Evolutionary conservation across 352 stramenopile genomes (phyloP).

Genomic region (Phytopythium sindhum): DNA sequence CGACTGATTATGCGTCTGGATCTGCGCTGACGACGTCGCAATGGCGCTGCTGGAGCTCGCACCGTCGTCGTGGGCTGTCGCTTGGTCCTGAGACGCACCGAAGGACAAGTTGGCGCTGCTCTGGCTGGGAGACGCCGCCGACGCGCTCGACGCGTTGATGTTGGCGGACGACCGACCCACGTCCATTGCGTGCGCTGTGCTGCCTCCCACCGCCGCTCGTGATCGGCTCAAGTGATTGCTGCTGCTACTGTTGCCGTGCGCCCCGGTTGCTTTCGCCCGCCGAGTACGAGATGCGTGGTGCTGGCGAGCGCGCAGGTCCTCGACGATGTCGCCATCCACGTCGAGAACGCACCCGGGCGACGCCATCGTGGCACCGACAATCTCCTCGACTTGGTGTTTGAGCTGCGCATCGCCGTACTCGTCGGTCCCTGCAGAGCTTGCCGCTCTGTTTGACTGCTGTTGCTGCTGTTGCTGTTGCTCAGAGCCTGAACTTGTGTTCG

Average conservation of each 20-base stretch:
- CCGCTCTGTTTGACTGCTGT: neutral
- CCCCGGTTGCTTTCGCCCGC: constrained; percentile 14
- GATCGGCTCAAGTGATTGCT: constrained; percentile 16
- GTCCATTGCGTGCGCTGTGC: constrained; percentile 31
- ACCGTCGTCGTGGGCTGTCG: constrained; percentile 15
- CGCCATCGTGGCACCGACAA: constrained; percentile 64
- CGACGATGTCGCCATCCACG: constrained; percentile 73
- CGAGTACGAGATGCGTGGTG: constrained; percentile 26
- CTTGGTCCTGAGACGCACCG: constrained; percentile 42
- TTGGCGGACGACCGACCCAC: constrained; percentile 34
- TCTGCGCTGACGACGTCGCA: constrained; percentile 38
- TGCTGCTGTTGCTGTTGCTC: neutral
- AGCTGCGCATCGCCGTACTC: constrained; percentile 55
- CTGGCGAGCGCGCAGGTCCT: constrained; percentile 58
- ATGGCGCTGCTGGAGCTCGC: constrained; percentile 30
- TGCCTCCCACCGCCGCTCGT: constrained; percentile 13
- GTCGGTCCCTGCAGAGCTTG: neutral
- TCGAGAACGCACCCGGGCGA: constrained; percentile 80
- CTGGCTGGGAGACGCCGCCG: constrained; percentile 32
- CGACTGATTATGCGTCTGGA: constrained; percentile 41
- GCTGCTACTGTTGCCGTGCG: constrained; percentile 10
- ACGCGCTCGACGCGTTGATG: constrained; percentile 32
- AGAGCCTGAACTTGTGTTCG: neutral
- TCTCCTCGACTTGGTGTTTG: constrained; percentile 74
- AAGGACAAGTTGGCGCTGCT: constrained; percentile 50